Evolutionary conservation across 441 rosid species (phyloP), one percentile per base, ranked within the genome.

Genomic region (Jatropha podagrica): DNA sequence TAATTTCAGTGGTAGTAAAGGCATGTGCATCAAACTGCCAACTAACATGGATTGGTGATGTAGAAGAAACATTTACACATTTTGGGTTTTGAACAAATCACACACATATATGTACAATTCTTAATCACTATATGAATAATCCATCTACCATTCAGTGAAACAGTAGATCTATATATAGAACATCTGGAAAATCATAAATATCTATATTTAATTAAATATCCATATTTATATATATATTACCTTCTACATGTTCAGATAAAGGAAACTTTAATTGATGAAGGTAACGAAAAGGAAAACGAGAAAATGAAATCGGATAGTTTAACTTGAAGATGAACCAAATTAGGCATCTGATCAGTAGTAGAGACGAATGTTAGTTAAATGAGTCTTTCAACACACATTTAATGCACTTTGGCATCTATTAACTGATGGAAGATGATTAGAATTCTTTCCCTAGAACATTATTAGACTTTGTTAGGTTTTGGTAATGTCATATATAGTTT

Each of bases 11-110:
- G 60, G 59, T 27, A 68, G 72, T 1, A 40, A 18, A 32, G 40
- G 61, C 61, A 69, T 37, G 61, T 69, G 72, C 41, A 13, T 68
- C 59, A 49, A 49, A 68, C 41, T 49, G 27, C 42, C 71, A 68
- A 23, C 63, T 54, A 54, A 59, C 8, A 23, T 18, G 32, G 32
- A 32, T 32, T 32, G 23, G 9, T 7, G 27, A 59, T 7, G 12
- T 20, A 20, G 52, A 0, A 48, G 52, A 48, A 3, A 48, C 51
- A 48, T 48, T 9, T 12, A 48, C 52, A 12, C 32, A 48, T 58
- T 6, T 58, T 58, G 14, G 32, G 62, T 20, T 20, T 20, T 20
- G 27, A 58, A 13, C 12, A 7, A 27, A 23, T 55, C 26, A 55
- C 23, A 55, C 59, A 62, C 32, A 32, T 32, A 32, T 2, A 32